A percentile compares a stretch with the other conserved stretches of the same genome.
Conservation (phyloP, 768 basidiomycete genomes). For the Psilocybe sp. region DNA sequence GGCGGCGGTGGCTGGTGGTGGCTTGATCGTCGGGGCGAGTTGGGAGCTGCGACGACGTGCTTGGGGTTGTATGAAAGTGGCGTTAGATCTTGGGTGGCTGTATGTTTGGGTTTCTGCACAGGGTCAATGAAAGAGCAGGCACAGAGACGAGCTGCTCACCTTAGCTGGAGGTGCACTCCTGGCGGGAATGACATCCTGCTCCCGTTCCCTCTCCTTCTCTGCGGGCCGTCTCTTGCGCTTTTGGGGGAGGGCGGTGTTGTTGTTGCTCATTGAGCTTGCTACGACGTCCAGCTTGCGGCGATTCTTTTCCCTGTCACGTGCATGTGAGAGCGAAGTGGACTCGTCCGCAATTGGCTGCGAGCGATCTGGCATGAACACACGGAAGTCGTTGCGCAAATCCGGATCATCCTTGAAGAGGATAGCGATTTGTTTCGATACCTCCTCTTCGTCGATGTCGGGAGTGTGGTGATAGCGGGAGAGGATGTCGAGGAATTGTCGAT, state of each 20-base stretch:
- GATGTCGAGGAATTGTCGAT: conserved; percentile 24
- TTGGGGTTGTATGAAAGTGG: conserved; percentile 35
- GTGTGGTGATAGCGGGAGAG: conserved; percentile 61
- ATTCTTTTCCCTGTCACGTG: conserved; percentile 39
- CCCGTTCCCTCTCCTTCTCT: conserved; percentile 46
- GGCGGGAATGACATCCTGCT: conserved; percentile 29
- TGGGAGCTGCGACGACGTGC: conserved; percentile 26
- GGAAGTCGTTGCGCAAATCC: conserved; percentile 71
- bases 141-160: conserved; percentile 25
- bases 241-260: conserved; percentile 43
- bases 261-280: conserved; percentile 26
- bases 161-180: conserved; percentile 33
- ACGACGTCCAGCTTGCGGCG: conserved; percentile 45
- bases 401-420: conserved; percentile 72
- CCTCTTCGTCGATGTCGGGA: conserved; percentile 62
- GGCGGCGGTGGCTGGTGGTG: conserved; percentile 26
- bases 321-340: conserved; percentile 22
- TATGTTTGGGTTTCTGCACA: conserved; percentile 37
- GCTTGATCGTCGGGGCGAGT: conserved; percentile 29
- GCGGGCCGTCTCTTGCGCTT: conserved; percentile 69
- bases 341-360: conserved; percentile 51
- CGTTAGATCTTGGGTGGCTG: conserved; percentile 34
- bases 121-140: conserved; percentile 15
- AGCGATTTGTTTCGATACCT: conserved; percentile 67
- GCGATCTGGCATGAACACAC: conserved; percentile 70